Conservation (phyloP, 2,329 filamentous ascomycete genomes). For the Trichoderma sp. region DNA sequence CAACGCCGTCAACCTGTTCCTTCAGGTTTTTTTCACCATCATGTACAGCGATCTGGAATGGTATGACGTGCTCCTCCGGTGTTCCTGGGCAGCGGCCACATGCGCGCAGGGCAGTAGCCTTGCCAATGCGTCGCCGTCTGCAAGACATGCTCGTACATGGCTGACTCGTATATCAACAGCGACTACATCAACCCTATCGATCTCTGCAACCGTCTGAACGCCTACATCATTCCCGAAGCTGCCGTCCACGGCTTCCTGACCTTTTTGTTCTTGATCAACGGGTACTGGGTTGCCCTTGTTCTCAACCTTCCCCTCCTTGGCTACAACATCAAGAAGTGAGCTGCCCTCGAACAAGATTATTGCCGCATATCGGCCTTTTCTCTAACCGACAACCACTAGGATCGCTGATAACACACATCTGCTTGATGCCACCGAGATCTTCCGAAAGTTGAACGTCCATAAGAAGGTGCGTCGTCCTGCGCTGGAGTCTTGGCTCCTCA, state of each 20-base stretch:
- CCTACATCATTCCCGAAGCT: slow-evolving; percentile 98
- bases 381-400: slow-evolving; percentile 47
- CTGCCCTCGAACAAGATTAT: slow-evolving; percentile 25
- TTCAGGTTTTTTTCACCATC: slow-evolving; percentile 99
- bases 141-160: background rate
- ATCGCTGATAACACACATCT: slow-evolving; percentile 97
- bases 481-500: background rate
- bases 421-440: slow-evolving; percentile 96
- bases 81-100: background rate
- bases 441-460: slow-evolving; percentile 97
- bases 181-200: slow-evolving; percentile 99
- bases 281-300: slow-evolving; percentile 92
- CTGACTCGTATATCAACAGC: slow-evolving; percentile 44
- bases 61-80: slow-evolving; percentile 51
- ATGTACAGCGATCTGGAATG: slow-evolving; percentile 99
- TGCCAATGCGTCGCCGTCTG: slow-evolving; percentile 21
- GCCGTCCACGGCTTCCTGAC: slow-evolving; percentile 96
- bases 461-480: slow-evolving; percentile 69
- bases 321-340: slow-evolving; percentile 98
- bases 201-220: slow-evolving; percentile 99
- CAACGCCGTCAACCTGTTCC: slow-evolving; percentile 99
- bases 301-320: slow-evolving; percentile 88
- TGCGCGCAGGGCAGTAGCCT: background rate
- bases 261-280: slow-evolving; percentile 94
- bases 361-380: background rate